Evolutionary conservation across 2,329 filamentous ascomycete genomes (phyloP).

Genomic region (Blumeriella jaapii): DNA sequence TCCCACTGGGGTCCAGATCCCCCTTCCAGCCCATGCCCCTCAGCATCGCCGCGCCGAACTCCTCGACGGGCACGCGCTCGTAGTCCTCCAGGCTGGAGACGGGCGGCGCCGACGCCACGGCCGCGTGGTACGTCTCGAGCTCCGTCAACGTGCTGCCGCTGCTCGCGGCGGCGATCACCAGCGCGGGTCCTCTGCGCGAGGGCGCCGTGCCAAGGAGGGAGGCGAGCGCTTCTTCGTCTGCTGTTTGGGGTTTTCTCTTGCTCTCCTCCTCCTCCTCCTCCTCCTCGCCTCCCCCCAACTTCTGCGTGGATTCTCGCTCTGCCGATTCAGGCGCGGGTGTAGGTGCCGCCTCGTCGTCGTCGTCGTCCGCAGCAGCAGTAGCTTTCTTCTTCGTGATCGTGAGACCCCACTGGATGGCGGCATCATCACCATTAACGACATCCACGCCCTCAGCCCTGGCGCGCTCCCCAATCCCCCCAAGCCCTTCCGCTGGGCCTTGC

Average conservation of each 20-base stretch:
- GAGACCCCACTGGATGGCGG: conserved; percentile 35
- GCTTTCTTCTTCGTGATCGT: conserved; percentile 33
- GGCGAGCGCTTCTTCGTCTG: conserved; percentile 55
- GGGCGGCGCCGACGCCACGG: conserved; percentile 62
- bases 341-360: background rate
- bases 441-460: conserved; percentile 31
- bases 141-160: conserved; percentile 35
- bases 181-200: conserved; percentile 34
- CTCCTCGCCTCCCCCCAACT: too few species aligned
- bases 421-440: conserved; percentile 35
- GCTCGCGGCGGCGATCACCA: conserved; percentile 40
- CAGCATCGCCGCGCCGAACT: conserved; percentile 83
- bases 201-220: conserved; percentile 49
- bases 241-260: conserved; percentile 27
- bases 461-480: conserved; percentile 18
- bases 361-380: conserved; percentile 15
- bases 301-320: too few species aligned
- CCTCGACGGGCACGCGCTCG: conserved; percentile 79
- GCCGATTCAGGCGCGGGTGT: conserved; percentile 10
- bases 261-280: conserved; percentile 14
- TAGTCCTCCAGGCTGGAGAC: conserved; percentile 74
- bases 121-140: conserved; percentile 56
- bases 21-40: conserved; percentile 93
- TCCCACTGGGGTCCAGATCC: too few species aligned
- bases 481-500: background rate